Evolutionary conservation across 495 filamentous ascomycete genomes (phyloP), one percentile per base, ranked within the genome.

Genomic region (Aspergillus heteromorphus): DNA sequence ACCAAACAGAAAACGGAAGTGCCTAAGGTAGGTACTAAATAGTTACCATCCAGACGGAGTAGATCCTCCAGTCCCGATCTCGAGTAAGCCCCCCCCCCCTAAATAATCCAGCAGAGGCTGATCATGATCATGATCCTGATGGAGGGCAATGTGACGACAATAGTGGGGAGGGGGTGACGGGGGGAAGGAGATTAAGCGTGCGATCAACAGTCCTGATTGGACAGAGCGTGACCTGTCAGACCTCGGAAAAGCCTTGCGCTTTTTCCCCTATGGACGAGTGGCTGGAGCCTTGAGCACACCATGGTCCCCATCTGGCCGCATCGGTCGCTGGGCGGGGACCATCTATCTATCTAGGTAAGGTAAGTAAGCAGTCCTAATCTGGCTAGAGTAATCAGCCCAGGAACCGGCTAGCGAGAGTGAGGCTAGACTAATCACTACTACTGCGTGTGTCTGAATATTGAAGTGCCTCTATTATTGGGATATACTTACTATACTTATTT

Each of bases 41-140:
- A 43, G 40, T 19, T 43, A 23, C 40, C 40, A n/a, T 45, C 13
- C 42, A 45, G 9, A 53, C 18, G 23, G 23, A 20, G 38, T 51
- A 29, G 49, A 51, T 51, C 49, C 49, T 51, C 49, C n/a, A 53
- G 20, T 36, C 29, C 40, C 8, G 25, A 45, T 40, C 38, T 17
- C 27, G n/a, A n/a, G n/a, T 29, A 20, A 19, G 43, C 21, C 27
- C 8, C 13, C 43, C 29, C 19, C 40, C 40, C 1, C 19, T n/a
- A n/a, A n/a, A 45, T 8, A 47, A 20, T 38, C 11, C 10, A 38
- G 11, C n/a, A n/a, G 13, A 14, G 11, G 34, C 34, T 13, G 34
- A 38, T 38, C n/a, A n/a, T n/a, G n/a, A n/a, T n/a, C n/a, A n/a
- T n/a, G n/a, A n/a, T n/a, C n/a, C n/a, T n/a, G 34, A 47, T 14